These are phyloP conservation scores for Helminthosporium solani DNA, from an alignment of 2,329 filamentous ascomycete species.

Conservation along the genomic window DNA sequence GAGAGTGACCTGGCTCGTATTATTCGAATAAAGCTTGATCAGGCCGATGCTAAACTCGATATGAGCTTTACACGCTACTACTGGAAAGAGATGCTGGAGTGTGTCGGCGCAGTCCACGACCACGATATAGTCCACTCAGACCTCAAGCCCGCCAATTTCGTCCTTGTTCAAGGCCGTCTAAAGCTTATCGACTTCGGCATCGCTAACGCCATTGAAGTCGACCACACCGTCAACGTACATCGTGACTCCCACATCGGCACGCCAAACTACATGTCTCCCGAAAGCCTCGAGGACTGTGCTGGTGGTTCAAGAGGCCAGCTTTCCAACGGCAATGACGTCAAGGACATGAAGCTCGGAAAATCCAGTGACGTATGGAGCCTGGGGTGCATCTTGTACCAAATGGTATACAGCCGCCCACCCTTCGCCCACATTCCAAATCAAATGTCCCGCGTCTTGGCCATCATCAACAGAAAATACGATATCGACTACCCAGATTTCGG, in stretches of 20 bases:
- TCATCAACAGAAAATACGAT: slow-evolving; percentile 73
- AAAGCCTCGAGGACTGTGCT: slow-evolving; percentile 87
- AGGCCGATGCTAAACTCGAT: slow-evolving; percentile 70
- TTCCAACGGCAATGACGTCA: slow-evolving; percentile 48
- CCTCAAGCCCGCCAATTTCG: slow-evolving; percentile 95
- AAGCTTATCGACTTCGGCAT: slow-evolving; percentile 99
- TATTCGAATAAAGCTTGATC: slow-evolving; percentile 65
- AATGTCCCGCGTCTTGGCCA: slow-evolving; percentile 82
- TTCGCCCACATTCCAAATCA: slow-evolving; percentile 90
- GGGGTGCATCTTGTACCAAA: slow-evolving; percentile 95
- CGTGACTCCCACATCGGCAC: slow-evolving; percentile 94
- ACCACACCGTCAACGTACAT: slow-evolving; percentile 96
- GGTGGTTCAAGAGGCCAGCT: slow-evolving; percentile 51
- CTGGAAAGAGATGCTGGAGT: slow-evolving; percentile 99
- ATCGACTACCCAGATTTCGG: slow-evolving; percentile 73
- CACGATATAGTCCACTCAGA: slow-evolving; percentile 95
- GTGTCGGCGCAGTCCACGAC: slow-evolving; percentile 83
- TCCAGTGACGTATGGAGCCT: slow-evolving; percentile 95
- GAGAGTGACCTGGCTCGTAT: slow-evolving; percentile 91
- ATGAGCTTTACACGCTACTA: slow-evolving; percentile 92
- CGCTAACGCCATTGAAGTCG: slow-evolving; percentile 91
- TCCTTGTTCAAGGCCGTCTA: slow-evolving; percentile 82
- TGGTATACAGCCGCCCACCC: slow-evolving; percentile 95
- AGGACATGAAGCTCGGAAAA: slow-evolving; percentile 93
- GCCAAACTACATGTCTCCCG: slow-evolving; percentile 98